phyloP scores from a whole-genome alignment of 352 stramenopile species.

The Phytophthora colocasiae region DNA sequence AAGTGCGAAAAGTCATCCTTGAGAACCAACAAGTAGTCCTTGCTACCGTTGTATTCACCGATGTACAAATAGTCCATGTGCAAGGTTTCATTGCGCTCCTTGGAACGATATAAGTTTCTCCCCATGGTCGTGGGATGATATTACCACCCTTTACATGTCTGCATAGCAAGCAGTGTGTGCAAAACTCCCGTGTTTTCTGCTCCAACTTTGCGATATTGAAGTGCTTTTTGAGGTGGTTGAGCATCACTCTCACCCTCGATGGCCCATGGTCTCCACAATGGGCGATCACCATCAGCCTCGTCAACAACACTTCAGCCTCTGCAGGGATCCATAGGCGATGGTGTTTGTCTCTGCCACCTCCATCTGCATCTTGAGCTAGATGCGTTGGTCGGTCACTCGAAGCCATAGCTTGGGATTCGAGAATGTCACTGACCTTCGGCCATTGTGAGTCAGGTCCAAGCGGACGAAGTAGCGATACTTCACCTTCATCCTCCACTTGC shows the following conservation, averaged over 20 bases:
- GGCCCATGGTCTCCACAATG: not conserved
- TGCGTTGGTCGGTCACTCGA: too few species aligned
- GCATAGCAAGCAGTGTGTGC: not conserved
- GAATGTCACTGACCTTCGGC: too few species aligned
- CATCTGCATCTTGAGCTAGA: too few species aligned
- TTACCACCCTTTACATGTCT: not conserved
- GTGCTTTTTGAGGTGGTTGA: slow-evolving; percentile 1
- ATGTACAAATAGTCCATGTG: not conserved
- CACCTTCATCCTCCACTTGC: too few species aligned
- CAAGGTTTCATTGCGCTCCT: not conserved
- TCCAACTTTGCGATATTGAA: not conserved
- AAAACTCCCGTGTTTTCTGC: not conserved
- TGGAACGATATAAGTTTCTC: not conserved
- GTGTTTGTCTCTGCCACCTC: too few species aligned
- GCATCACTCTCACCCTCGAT: not conserved
- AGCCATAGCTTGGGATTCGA: too few species aligned
- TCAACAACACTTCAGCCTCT: not conserved
- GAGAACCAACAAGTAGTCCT: not conserved
- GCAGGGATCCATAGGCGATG: too few species aligned
- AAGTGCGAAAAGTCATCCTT: slow-evolving; percentile 5
- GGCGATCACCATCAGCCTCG: slow-evolving; percentile 2
- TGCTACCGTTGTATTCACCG: not conserved
- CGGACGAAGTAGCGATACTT: too few species aligned
- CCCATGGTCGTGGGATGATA: not conserved
- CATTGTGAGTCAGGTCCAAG: too few species aligned